Conservation (phyloP, 2,329 filamentous ascomycete species). For the Xylaria sp. region DNA sequence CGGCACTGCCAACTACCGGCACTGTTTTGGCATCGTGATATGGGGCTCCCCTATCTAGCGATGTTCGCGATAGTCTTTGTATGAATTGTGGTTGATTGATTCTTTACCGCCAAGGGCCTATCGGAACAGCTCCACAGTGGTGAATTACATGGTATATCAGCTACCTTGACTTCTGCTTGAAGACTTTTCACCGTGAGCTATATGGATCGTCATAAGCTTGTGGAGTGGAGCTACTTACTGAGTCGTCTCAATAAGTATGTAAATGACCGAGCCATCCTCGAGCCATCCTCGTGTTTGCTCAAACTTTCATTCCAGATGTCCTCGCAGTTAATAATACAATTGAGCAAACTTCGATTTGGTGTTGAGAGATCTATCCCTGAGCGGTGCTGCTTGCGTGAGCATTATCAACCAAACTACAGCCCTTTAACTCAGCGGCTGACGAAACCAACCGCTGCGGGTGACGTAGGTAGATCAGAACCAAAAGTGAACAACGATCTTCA, state of each 20-base stretch:
- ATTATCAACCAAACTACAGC: not conserved
- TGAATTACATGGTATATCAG: too few species aligned
- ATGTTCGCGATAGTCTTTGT: too few species aligned
- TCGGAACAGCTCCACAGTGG: too few species aligned
- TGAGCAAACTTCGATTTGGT: not conserved
- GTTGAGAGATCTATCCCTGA: too few species aligned
- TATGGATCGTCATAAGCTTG: too few species aligned
- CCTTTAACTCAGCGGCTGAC: constrained; percentile 5
- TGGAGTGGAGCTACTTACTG: too few species aligned
- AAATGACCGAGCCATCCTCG: not conserved
- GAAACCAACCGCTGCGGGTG: constrained; percentile 20
- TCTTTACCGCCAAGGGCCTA: too few species aligned
- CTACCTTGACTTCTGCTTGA: too few species aligned
- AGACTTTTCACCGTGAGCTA: too few species aligned
- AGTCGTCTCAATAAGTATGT: too few species aligned
- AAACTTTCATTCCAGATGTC: not conserved
- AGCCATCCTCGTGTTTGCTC: not conserved
- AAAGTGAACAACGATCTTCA: constrained; percentile 27
- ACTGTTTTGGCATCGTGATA: not conserved
- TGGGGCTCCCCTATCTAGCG: too few species aligned
- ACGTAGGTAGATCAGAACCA: constrained; percentile 26
- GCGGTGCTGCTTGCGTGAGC: not conserved
- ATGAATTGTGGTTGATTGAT: too few species aligned
- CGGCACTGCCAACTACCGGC: not conserved
- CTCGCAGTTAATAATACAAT: not conserved